These are phyloP conservation scores for Vitis rotundifolia DNA, from an alignment of 164 flowering plant genomes.

Conservation along the genomic window DNA sequence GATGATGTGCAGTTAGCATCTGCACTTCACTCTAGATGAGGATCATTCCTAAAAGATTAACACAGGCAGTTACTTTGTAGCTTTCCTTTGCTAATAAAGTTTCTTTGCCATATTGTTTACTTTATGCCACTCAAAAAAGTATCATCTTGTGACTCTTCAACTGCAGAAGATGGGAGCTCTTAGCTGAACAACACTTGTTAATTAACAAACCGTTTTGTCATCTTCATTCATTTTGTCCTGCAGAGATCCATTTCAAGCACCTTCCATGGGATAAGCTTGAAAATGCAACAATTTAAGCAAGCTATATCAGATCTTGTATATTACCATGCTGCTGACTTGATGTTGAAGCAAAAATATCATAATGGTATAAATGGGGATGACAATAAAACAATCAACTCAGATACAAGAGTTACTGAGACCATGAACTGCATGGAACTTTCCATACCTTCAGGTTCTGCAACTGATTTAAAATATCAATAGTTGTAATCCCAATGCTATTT, in stretches of 20 bases:
- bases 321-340: too few species aligned
- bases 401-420: background rate
- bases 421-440: background rate
- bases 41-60: too few species aligned
- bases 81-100: too few species aligned
- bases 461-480: conserved; percentile 48
- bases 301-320: too few species aligned
- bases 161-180: background rate
- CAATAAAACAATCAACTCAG: background rate
- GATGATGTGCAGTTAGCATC: too few species aligned
- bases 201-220: background rate
- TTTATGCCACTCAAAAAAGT: background rate
- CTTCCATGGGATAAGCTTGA: background rate
- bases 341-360: too few species aligned
- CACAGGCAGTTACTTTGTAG: too few species aligned
- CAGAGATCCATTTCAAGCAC: background rate
- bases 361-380: too few species aligned
- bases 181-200: background rate
- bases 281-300: background rate
- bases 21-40: too few species aligned
- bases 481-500: conserved; percentile 55
- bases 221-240: background rate
- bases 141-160: background rate
- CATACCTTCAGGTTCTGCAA: conserved; percentile 76
- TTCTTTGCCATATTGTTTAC: too few species aligned